Conservation (phyloP, 306 rosid genomes). For the Inga oerstediana region DNA sequence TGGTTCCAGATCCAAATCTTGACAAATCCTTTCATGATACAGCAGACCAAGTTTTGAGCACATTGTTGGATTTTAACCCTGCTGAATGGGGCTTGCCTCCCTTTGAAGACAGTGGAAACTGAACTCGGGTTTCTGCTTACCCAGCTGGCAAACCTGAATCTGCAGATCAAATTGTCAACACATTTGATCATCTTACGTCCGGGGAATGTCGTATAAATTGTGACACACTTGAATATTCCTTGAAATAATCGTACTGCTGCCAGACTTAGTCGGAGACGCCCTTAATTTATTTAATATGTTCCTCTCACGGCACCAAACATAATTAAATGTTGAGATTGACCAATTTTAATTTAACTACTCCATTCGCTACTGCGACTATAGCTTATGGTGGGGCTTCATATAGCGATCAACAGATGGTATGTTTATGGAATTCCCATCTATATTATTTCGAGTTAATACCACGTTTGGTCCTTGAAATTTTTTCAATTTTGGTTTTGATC, state of each 20-base stretch:
- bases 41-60: slow-evolving; percentile 81
- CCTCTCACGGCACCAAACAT: slow-evolving; percentile 20
- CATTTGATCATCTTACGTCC: slow-evolving; percentile 23
- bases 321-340: background rate
- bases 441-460: too few relatives aligned
- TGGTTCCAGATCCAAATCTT: slow-evolving; percentile 95
- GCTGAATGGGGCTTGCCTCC: slow-evolving; percentile 87
- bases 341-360: background rate
- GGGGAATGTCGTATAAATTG: slow-evolving; percentile 7
- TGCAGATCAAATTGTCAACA: slow-evolving; percentile 5
- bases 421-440: background rate
- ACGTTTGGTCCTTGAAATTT: too few relatives aligned
- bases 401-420: background rate
- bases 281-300: slow-evolving; percentile 5
- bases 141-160: slow-evolving; percentile 11
- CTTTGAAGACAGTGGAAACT: slow-evolving; percentile 61
- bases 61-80: slow-evolving; percentile 83
- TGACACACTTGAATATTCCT: slow-evolving; percentile 5
- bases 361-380: background rate
- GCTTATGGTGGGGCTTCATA: background rate
- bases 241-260: slow-evolving; percentile 9
- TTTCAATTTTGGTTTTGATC: too few relatives aligned
- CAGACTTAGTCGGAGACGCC: slow-evolving; percentile 2
- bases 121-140: slow-evolving; percentile 19
- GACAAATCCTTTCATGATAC: slow-evolving; percentile 62